phyloP scores from a whole-genome alignment of 2,329 filamentous ascomycete species.

The Macroventuria anomochaeta region DNA sequence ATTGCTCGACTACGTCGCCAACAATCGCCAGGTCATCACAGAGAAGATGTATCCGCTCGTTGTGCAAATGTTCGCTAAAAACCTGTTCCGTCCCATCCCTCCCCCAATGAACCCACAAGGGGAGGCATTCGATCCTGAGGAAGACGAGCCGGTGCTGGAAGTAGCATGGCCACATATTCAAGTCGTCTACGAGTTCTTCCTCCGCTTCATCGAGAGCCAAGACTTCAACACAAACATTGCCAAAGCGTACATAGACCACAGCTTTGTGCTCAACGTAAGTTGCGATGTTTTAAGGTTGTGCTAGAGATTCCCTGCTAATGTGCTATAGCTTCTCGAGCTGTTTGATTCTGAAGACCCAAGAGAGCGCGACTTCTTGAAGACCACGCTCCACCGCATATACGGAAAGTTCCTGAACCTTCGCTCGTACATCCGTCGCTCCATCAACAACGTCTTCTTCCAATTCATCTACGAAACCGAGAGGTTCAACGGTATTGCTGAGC shows the following conservation, averaged over 20 bases:
- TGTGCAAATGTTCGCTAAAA: conserved; percentile 99
- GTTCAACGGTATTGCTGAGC: conserved; percentile 96
- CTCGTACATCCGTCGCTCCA: conserved; percentile 95
- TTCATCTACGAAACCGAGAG: conserved; percentile 98
- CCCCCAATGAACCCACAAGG: conserved; percentile 97
- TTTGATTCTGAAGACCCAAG: conserved; percentile 98
- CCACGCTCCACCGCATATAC: conserved; percentile 95
- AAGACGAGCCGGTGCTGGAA: conserved; percentile 96
- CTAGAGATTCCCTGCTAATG: conserved; percentile 23
- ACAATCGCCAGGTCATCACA: conserved; percentile 97
- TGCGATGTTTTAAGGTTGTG: not conserved
- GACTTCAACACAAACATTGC: conserved; percentile 99
- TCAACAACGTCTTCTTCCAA: conserved; percentile 99
- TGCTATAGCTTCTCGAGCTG: conserved; percentile 78
- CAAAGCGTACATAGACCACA: conserved; percentile 98
- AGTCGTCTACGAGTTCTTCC: conserved; percentile 99
- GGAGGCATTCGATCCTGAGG: conserved; percentile 97
- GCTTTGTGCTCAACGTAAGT: conserved; percentile 82
- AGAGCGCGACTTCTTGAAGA: conserved; percentile 97
- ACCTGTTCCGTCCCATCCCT: conserved; percentile 94
- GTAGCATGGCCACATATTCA: conserved; percentile 99
- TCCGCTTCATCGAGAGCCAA: conserved; percentile 98
- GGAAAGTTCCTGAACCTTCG: conserved; percentile 98
- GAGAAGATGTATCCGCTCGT: conserved; percentile 99
- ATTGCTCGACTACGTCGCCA: conserved; percentile 95